Conservation (phyloP, 176 grass and related monocot species). For the Stipa capillata region DNA sequence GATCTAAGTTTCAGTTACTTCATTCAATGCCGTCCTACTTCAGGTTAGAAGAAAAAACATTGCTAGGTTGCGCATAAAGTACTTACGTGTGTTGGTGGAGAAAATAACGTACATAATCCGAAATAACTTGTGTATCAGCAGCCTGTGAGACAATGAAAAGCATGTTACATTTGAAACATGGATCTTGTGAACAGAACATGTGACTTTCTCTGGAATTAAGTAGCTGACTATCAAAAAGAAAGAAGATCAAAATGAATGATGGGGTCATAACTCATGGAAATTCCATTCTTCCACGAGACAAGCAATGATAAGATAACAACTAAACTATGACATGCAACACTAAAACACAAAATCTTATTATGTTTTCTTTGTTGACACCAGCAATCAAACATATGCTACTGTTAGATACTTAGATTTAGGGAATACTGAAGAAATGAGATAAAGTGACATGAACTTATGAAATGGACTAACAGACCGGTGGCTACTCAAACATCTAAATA, state of each 20-base stretch:
- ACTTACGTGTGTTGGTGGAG: slow-evolving; percentile 96
- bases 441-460: background rate
- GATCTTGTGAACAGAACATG: background rate
- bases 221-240: background rate
- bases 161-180: background rate
- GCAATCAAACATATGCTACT: background rate
- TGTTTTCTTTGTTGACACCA: background rate
- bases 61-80: background rate
- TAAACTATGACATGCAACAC: background rate
- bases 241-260: background rate
- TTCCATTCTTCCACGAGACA: background rate
- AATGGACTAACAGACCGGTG: background rate
- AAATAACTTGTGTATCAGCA: slow-evolving; percentile 89
- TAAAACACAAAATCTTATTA: background rate
- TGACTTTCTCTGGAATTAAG: background rate
- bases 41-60: background rate
- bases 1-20: background rate
- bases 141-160: slow-evolving; percentile 44
- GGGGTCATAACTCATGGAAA: background rate
- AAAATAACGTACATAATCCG: slow-evolving; percentile 96
- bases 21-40: background rate
- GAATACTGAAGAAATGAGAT: background rate
- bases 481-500: background rate
- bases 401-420: background rate
- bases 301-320: background rate